These are phyloP conservation scores for Rusavskia elegans DNA, from an alignment of 495 filamentous ascomycete species.

Conservation along the genomic window DNA sequence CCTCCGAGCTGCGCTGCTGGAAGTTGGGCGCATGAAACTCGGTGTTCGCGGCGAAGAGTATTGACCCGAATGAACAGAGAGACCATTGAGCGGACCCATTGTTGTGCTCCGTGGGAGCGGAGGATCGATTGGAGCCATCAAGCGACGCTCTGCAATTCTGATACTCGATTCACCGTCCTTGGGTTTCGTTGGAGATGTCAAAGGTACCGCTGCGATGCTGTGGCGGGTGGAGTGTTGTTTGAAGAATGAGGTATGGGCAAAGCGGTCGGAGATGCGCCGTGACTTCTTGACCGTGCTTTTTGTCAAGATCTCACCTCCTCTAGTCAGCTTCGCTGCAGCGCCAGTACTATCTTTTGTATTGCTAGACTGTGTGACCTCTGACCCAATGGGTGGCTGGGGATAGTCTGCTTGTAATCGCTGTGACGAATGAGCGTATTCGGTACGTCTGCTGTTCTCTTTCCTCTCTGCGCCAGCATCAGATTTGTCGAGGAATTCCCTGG, in stretches of 20 bases:
- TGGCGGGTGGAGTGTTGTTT: not conserved
- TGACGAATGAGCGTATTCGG: too few relatives aligned
- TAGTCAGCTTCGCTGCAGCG: not conserved
- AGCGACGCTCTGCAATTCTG: slow-evolving; percentile 8
- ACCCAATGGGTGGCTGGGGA: too few relatives aligned
- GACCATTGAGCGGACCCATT: not conserved
- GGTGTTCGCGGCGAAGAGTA: slow-evolving; percentile 5
- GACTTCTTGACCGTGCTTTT: not conserved
- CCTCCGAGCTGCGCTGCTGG: slow-evolving; percentile 6
- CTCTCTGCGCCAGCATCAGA: not conserved
- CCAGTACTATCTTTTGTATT: not conserved
- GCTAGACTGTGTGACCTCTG: too few relatives aligned
- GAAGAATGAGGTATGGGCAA: slow-evolving; percentile 4
- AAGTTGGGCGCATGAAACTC: slow-evolving; percentile 9
- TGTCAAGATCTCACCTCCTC: not conserved
- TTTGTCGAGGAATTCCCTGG: not conserved
- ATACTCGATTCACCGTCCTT: slow-evolving; percentile 5
- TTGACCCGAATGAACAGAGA: not conserved
- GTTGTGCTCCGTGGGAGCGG: slow-evolving; percentile 13
- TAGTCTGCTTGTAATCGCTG: too few relatives aligned
- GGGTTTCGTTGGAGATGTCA: not conserved
- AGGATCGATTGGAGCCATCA: slow-evolving; percentile 12
- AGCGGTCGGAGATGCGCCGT: slow-evolving; percentile 2
- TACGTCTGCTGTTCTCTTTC: not conserved
- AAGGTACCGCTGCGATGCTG: not conserved